Conservation (phyloP, 1,139 yeast species). For the Saccharomyces hybrid region DNA sequence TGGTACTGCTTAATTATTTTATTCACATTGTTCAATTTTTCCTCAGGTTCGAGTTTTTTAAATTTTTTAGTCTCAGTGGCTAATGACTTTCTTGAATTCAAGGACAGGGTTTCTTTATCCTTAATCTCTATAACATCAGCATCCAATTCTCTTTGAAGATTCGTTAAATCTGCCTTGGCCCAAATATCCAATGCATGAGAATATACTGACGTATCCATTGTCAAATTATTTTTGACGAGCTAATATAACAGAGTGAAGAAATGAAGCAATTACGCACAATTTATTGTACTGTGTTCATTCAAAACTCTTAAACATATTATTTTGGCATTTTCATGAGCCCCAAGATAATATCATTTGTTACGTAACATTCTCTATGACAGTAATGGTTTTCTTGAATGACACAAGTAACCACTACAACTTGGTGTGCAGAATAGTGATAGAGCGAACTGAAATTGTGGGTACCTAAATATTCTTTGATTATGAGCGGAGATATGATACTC, state of each 20-base stretch:
- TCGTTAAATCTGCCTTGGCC: conserved; percentile 65
- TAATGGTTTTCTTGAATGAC: neutral
- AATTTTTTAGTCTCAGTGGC: conserved; percentile 81
- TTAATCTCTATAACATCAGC: conserved; percentile 67
- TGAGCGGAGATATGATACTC: neutral
- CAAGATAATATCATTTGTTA: neutral
- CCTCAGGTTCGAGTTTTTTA: conserved; percentile 58
- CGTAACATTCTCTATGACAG: neutral
- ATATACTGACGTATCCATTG: conserved; percentile 34
- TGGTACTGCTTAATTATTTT: conserved; percentile 80
- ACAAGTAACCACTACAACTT: neutral
- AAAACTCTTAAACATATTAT: neutral
- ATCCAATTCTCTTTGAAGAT: conserved; percentile 65
- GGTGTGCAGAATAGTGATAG: neutral
- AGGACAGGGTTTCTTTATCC: conserved; percentile 58
- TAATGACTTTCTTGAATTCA: conserved; percentile 62
- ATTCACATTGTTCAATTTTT: conserved; percentile 52
- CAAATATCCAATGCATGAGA: conserved; percentile 67
- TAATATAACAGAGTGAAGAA: neutral
- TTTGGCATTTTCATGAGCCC: neutral
- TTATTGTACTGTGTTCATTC: neutral
- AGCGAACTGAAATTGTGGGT: neutral
- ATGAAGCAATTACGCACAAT: neutral
- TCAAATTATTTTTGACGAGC: neutral
- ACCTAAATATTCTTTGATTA: neutral